phyloP scores from a whole-genome alignment of 2,329 filamentous ascomycete species.

The Pseudogymnoascus sp. region DNA sequence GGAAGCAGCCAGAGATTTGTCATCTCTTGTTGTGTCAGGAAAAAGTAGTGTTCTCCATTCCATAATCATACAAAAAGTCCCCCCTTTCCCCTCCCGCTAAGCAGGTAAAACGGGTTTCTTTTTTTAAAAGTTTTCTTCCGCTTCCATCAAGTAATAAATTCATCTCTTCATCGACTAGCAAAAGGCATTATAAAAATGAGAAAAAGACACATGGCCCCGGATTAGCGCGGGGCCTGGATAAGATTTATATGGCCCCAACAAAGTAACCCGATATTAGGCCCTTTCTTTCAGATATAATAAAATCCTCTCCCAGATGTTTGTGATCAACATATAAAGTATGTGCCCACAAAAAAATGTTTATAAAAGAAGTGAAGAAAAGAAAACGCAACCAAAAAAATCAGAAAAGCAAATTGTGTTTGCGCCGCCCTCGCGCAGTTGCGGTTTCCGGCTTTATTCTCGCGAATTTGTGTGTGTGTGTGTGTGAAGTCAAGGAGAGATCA shows the following conservation, averaged over 20 bases:
- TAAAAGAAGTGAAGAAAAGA: not conserved
- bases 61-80: conserved; percentile 3
- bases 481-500: conserved; percentile 37
- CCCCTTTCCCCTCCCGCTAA: conserved; percentile 1
- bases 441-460: not conserved
- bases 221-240: not conserved
- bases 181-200: not conserved
- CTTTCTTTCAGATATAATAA: not conserved
- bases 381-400: not conserved
- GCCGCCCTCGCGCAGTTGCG: not conserved
- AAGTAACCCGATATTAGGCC: not conserved
- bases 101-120: conserved; percentile 3
- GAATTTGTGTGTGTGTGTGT: not conserved
- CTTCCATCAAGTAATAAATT: not conserved
- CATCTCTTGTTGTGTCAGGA: not conserved
- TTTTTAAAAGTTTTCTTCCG: not conserved
- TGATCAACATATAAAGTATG: not conserved
- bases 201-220: not conserved
- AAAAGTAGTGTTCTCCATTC: not conserved
- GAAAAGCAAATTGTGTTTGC: not conserved
- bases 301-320: conserved; percentile 1
- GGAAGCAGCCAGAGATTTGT: not conserved
- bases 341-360: not conserved
- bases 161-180: not conserved
- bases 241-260: not conserved